phyloP scores from a whole-genome alignment of 1,139 yeast species.

The Geotrichum macrosporum region DNA sequence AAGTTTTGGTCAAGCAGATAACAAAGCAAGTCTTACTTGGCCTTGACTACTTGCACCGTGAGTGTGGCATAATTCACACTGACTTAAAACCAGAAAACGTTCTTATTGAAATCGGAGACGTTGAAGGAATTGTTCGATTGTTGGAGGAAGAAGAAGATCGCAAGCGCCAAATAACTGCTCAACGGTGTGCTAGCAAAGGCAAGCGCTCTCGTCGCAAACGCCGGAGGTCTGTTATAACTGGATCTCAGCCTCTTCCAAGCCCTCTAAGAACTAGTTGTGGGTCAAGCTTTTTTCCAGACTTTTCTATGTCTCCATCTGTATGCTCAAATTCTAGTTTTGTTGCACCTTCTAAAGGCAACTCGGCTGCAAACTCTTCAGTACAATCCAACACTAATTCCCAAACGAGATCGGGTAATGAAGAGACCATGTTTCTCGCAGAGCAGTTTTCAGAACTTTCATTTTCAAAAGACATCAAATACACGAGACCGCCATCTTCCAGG shows the following conservation, averaged over 20 bases:
- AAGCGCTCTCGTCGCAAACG: constrained; percentile 47
- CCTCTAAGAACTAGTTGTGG: constrained; percentile 48
- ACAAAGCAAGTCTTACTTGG: constrained; percentile 73
- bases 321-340: constrained; percentile 19
- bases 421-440: not conserved
- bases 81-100: constrained; percentile 89
- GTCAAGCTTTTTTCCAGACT: constrained; percentile 28
- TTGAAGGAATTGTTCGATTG: constrained; percentile 58
- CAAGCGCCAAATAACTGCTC: constrained; percentile 23
- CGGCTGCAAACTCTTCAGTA: constrained; percentile 3
- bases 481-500: constrained; percentile 17
- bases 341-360: constrained; percentile 16
- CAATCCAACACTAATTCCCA: constrained; percentile 13
- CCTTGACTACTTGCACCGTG: constrained; percentile 73
- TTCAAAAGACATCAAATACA: not conserved
- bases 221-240: constrained; percentile 74
- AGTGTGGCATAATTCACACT: constrained; percentile 87
- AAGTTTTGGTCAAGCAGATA: constrained; percentile 70
- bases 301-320: constrained; percentile 26
- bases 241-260: constrained; percentile 80
- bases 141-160: constrained; percentile 48
- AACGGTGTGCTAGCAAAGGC: constrained; percentile 23
- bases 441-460: constrained; percentile 4
- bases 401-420: constrained; percentile 3
- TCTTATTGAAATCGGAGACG: constrained; percentile 74